Base-by-base conservation (phyloP, 176 grass and related monocot genomes). In the Typha latifolia region DNA sequence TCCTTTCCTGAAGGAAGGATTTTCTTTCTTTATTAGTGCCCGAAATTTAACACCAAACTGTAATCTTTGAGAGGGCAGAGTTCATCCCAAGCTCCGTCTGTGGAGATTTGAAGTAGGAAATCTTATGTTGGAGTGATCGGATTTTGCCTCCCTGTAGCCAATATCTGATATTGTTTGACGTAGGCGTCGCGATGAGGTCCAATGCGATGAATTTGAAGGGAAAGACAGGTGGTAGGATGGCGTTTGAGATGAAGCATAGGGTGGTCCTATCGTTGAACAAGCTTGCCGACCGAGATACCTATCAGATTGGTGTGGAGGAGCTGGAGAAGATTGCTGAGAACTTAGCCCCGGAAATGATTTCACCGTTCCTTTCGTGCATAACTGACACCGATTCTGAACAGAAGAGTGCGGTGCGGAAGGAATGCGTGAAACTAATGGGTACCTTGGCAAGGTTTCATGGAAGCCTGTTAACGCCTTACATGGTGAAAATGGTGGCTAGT, bases 181-280 rank as follows among this genome's bases (percentile, higher is more conserved):
- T 22, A 21, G 53, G 53, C 18, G n/a, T 22, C 16, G 50, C 29
- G 18, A 99, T 92, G 89, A 99, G 86, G 83, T 64, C 89, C 65
- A 77, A 48, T 50, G 62, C 23, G 6, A 64, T 77, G 16, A 83
- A 71, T 12, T 79, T 69, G 16, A 96, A 91, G 47, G 81, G 83
- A 49, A 93, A 93, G 73, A 59, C 78, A 4, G 49, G 49, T 20
- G 68, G 50, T 15, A 76, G 51, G 73, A 56, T 51, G 64, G 9
- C 37, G 14, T 99, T 99, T 63, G 94, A 91, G 75, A 69, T 99
- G 27, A 99, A 99, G 82, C 89, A 93, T 67, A 87, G 66, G 66
- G 71, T 93, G 59, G 72, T 87, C 10, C 72, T 87, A 0, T 82
- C 94, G 66, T 73, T 99, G 12, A 93, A 99, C 80, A 99, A 99